Conservation (phyloP, 2,329 filamentous ascomycete genomes). For the Botrytis tulipae region DNA sequence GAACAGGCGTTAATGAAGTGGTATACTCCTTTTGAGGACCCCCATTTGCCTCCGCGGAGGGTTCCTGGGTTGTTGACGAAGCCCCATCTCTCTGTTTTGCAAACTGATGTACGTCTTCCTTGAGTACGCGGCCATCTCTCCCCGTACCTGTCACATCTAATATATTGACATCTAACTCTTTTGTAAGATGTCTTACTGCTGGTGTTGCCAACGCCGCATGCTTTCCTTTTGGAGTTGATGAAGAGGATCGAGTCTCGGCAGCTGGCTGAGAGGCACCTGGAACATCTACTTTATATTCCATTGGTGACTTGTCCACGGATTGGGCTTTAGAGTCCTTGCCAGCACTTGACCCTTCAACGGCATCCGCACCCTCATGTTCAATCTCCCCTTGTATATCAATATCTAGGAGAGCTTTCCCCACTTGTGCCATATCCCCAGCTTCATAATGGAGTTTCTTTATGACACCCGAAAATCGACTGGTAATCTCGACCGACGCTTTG, state of each 20-base stretch:
- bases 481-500: constrained; percentile 89
- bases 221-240: constrained; percentile 48
- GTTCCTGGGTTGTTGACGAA: constrained; percentile 28
- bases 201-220: constrained; percentile 81
- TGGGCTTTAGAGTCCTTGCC: constrained; percentile 28
- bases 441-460: constrained; percentile 97
- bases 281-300: constrained; percentile 12
- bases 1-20: constrained; percentile 71
- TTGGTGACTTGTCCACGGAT: neutral
- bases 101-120: constrained; percentile 83
- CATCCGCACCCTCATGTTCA: constrained; percentile 56
- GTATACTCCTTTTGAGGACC: constrained; percentile 63
- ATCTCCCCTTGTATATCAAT: constrained; percentile 86
- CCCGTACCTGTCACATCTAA: constrained; percentile 78
- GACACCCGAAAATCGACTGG: constrained; percentile 89
- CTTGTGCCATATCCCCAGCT: constrained; percentile 91
- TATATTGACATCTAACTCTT: constrained; percentile 76
- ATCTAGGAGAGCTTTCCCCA: constrained; percentile 90
- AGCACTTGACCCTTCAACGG: constrained; percentile 39
- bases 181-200: constrained; percentile 84
- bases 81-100: constrained; percentile 52
- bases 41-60: constrained; percentile 22
- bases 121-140: constrained; percentile 84
- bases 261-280: constrained; percentile 9
- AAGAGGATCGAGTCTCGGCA: neutral